Conservation (phyloP, 305 asterid genomes). For the Fraxinus paxiana region DNA sequence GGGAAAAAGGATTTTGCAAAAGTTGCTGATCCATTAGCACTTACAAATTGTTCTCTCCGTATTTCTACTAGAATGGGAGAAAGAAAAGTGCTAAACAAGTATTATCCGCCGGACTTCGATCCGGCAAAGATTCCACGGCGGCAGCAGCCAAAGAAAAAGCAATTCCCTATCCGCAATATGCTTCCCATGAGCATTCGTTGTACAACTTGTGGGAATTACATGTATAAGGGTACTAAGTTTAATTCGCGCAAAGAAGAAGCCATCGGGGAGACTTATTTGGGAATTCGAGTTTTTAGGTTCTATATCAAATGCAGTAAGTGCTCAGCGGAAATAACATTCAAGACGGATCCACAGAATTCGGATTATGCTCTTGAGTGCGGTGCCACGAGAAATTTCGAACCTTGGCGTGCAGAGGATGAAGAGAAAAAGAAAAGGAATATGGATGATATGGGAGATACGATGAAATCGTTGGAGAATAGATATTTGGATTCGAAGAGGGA, state of each 20-base stretch:
- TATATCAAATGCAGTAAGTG: conserved; percentile 85
- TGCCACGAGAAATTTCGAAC: conserved; percentile 77
- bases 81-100: conserved; percentile 74
- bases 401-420: conserved; percentile 86
- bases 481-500: conserved; percentile 81
- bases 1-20: too few species aligned
- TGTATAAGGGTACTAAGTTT: conserved; percentile 77
- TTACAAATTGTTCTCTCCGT: too few species aligned
- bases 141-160: conserved; percentile 67
- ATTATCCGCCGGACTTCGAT: conserved; percentile 92
- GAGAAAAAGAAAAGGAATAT: conserved; percentile 52
- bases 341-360: conserved; percentile 85
- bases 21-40: too few species aligned
- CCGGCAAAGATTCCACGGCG: conserved; percentile 89
- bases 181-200: conserved; percentile 90
- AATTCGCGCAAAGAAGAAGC: conserved; percentile 88
- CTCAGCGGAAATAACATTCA: conserved; percentile 75
- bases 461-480: conserved; percentile 91
- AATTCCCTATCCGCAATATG: conserved; percentile 82
- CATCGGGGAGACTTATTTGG: conserved; percentile 71
- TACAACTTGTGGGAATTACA: conserved; percentile 71
- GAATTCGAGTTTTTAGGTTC: conserved; percentile 81
- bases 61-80: conserved; percentile 55
- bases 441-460: conserved; percentile 94
- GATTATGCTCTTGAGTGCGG: conserved; percentile 84